Evolutionary conservation across 129 eudicot genomes (phyloP), one percentile per base, ranked within the genome.

Genomic region (Kitagawia praeruptora): DNA sequence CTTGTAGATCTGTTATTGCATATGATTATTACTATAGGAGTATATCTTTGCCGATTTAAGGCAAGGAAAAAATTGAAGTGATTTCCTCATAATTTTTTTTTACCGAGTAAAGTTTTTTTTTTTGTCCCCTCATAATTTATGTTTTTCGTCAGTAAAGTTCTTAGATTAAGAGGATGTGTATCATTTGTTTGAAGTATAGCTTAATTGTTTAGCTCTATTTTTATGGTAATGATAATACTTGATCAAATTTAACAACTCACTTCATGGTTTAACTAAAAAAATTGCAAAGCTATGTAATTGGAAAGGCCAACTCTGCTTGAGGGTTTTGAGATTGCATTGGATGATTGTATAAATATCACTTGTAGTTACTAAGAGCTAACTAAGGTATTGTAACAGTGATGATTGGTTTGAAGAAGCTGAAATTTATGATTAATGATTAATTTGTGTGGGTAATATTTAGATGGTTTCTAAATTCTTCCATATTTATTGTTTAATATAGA

Each of bases 401-500:
- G 10, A 58, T 58, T 23, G 2, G 66, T 8, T 23, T 8, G n/a
- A n/a, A 58, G 28, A 21, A 23, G 31, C 31, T 58, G 66, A 58
- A 58, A 11, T 1, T 8, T 23, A 18, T 51, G n/a, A 51, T 51
- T 51, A 51, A 18, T 51, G n/a, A 51, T 51, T 51, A 51, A 51
- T 51, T 19, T 51, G 58, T 16, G 23, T 49, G 1, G n/a, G 58
- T 51, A 51, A 10, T 13, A 10, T 1, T 46, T 51, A n/a, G 5
- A 18, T 53, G 28, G 6, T 80, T 80, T 8, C 51, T 80, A 4
- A 75, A 21, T 8, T 28, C 28, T 73, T 46, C 11, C 21, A 7
- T 77, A 12, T 44, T 81, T 79, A 45, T 25, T 44, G 79, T 82
- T 31, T 23, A 7, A 63, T 79, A 11, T 45, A 90, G 96, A 88